Evolutionary conservation across 2,329 filamentous ascomycete genomes (phyloP).

Genomic region (Epichloe baconii): DNA sequence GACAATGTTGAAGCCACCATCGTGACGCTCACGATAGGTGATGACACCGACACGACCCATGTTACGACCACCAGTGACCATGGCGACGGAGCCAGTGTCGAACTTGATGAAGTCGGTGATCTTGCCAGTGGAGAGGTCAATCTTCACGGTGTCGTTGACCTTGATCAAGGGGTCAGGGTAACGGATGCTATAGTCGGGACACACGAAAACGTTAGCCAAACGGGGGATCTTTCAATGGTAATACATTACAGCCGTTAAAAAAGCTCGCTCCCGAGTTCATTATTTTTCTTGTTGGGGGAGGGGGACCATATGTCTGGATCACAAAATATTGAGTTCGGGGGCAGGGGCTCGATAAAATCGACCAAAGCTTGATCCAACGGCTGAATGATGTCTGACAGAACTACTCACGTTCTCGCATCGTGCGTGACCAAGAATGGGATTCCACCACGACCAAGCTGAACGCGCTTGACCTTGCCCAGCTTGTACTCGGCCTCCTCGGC

Average conservation of each 20-base stretch:
- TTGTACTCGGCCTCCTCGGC: conserved; percentile 99
- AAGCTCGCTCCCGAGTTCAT: not conserved
- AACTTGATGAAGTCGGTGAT: conserved; percentile 97
- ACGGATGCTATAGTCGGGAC: conserved; percentile 60
- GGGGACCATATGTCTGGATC: not conserved
- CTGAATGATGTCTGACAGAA: conserved; percentile 94
- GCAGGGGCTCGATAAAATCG: conserved; percentile 27
- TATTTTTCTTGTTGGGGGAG: not conserved
- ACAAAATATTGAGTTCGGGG: conserved; percentile 7
- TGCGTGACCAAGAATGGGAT: conserved; percentile 99
- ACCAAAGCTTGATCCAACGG: conserved; percentile 99
- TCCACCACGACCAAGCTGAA: conserved; percentile 97
- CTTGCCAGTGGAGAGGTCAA: conserved; percentile 93
- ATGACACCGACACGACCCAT: conserved; percentile 99
- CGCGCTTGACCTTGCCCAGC: conserved; percentile 99
- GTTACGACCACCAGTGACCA: conserved; percentile 99
- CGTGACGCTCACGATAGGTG: conserved; percentile 99
- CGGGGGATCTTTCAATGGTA: conserved; percentile 17
- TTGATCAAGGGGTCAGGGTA: conserved; percentile 98
- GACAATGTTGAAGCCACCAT: conserved; percentile 99
- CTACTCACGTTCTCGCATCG: conserved; percentile 99
- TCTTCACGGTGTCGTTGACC: conserved; percentile 99
- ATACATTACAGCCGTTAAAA: conserved; percentile 47
- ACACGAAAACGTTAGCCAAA: conserved; percentile 21
- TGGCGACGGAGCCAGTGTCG: conserved; percentile 94